Base-by-base conservation (phyloP, 1,139 yeast genomes). In the Taphrina flavorubra region DNA sequence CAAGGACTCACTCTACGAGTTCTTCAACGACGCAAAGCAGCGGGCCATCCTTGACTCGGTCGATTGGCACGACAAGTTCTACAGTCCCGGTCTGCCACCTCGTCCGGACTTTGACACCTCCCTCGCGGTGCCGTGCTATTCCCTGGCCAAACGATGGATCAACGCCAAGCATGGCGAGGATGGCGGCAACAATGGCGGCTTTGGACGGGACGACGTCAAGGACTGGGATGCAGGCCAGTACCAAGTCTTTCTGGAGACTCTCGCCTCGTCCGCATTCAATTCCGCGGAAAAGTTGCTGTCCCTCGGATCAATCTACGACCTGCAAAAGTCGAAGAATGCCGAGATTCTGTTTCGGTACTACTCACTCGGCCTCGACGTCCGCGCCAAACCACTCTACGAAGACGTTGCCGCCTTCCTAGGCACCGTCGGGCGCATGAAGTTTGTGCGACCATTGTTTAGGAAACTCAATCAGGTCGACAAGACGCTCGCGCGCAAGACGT, bases 361-460 rank as follows among this genome's bases (percentile, higher is more conserved):
- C 77, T 81, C 86, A 70, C 81, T 92, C 68, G 79, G 80, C 6
- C 53, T 71, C 10, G 53, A 51, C 16, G 47, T 64, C 59, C 60
- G 57, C 31, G 61, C 55, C 36, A 42, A 13, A 7, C 55, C 42
- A 31, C 73, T 77, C 8, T 86, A 87, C 76, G 79, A 78, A 68
- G 79, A 79, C 56, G 79, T 90, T 62, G 92, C 95, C 7, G 84
- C 85, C 68, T 92, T 97, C 96, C 81, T 92, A 69, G 96, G 95
- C 8, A 87, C 94, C 2, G 95, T 91, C 37, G 97, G 97, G 31
- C 85, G 97, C 81, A 92, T 92, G 97, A 92, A 92, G 81, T 92
- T 87, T 77, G 97, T 90, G 51, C 85, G 97, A 77, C 97, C 97
- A 36, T 92, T 96, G 1, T 91, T 85, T 79, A 83, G 85, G 51